phyloP scores from a whole-genome alignment of 345 rosid genomes.

The rapeseed (Brassica napus) region DNA sequence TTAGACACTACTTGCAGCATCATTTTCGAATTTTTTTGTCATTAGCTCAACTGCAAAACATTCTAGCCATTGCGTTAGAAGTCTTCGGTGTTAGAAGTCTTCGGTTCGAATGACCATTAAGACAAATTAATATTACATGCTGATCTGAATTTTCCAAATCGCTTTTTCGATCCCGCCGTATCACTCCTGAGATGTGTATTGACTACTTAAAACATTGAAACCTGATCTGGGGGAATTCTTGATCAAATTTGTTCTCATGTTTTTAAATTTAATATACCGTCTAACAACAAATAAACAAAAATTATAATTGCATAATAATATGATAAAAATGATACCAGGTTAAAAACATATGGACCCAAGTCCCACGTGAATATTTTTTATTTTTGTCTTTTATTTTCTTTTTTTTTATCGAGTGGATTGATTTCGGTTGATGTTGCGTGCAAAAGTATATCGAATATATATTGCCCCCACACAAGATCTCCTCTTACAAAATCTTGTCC shows the following conservation, averaged over 20 bases:
- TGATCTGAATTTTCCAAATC: no score
- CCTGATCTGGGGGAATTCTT: not conserved
- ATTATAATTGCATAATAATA: constrained; percentile 1
- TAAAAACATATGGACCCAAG: constrained; percentile 40
- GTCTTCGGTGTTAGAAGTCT: no score
- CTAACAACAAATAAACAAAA: not conserved
- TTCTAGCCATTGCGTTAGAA: no score
- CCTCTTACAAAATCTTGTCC: constrained; percentile 37
- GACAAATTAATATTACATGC: no score
- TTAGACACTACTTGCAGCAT: not conserved
- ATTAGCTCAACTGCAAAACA: no score
- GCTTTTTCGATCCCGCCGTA: no score
- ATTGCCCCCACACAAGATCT: constrained; percentile 40
- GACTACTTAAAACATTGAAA: not conserved
- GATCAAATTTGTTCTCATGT: not conserved
- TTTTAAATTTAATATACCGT: not conserved
- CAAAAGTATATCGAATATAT: constrained; percentile 39
- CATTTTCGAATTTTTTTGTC: not conserved
- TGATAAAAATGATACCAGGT: constrained; percentile 30
- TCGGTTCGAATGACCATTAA: no score
- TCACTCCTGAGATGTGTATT: not conserved
- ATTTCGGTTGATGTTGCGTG: constrained; percentile 28
- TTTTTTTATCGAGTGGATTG: constrained; percentile 23
- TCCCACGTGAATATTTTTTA: constrained; percentile 27
- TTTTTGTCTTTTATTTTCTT: not conserved